Evolutionary conservation across 1,284 basidiomycete genomes (phyloP).

Genomic region (Cryptococcus wingfieldii): DNA sequence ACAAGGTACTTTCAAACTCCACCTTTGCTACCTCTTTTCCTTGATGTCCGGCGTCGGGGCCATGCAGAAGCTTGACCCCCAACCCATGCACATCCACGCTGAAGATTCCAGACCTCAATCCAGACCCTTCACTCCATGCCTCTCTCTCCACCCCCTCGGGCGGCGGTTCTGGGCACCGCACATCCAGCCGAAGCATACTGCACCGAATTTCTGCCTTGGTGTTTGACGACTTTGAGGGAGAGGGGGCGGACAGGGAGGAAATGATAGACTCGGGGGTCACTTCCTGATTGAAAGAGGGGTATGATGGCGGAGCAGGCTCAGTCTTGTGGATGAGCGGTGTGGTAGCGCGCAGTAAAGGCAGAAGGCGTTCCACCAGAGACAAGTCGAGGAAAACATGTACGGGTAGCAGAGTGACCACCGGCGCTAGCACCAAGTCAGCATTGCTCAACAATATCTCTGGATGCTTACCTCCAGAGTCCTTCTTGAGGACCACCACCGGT

Average conservation of each 20-base stretch:
- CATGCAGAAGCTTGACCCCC: too few relatives aligned
- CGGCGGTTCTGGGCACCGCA: constrained; percentile 46
- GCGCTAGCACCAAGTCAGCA: constrained; percentile 12
- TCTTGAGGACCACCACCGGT: constrained; percentile 21
- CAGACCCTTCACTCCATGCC: constrained; percentile 43
- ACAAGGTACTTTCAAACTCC: constrained; percentile 39
- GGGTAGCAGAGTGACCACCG: constrained; percentile 51
- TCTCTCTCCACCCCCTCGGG: constrained; percentile 23
- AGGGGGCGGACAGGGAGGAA: background rate
- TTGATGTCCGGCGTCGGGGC: too few relatives aligned
- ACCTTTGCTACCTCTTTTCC: constrained; percentile 2
- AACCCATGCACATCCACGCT: constrained; percentile 41
- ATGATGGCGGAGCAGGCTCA: background rate
- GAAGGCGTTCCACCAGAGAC: constrained; percentile 51
- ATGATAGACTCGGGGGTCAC: constrained; percentile 22
- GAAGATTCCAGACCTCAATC: constrained; percentile 45
- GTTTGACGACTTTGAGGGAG: background rate
- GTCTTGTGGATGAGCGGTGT: constrained; percentile 26
- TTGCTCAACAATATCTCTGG: background rate
- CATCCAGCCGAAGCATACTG: constrained; percentile 38
- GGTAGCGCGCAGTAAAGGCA: constrained; percentile 34
- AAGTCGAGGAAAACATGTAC: constrained; percentile 72
- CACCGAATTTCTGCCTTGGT: constrained; percentile 18
- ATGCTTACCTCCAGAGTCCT: constrained; percentile 20
- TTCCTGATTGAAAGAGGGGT: background rate